Conservation (phyloP, 2,329 filamentous ascomycete genomes). For the Pseudogymnoascus sp. region DNA sequence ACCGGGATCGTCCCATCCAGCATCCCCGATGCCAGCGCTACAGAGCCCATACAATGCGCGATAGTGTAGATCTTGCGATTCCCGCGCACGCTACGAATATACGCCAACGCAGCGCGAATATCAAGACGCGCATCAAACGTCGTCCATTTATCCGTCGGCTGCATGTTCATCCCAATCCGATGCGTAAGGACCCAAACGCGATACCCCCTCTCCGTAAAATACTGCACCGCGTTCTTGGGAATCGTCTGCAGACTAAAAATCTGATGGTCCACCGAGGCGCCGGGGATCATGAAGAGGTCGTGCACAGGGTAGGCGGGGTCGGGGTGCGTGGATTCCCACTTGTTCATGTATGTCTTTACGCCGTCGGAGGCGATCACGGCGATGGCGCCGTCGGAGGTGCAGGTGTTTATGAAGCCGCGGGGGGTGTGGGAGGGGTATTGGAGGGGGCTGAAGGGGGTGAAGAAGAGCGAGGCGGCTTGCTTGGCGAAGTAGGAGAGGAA, state of each 20-base stretch:
- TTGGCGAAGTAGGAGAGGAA: slow-evolving; percentile 49
- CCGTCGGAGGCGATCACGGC: slow-evolving; percentile 44
- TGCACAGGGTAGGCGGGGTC: slow-evolving; percentile 29
- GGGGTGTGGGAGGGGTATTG: slow-evolving; percentile 43
- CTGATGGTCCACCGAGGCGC: slow-evolving; percentile 53
- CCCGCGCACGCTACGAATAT: slow-evolving; percentile 35
- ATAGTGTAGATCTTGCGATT: slow-evolving; percentile 45
- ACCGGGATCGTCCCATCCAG: slow-evolving; percentile 52
- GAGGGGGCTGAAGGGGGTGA: slow-evolving; percentile 46
- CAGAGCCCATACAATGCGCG: slow-evolving; percentile 55
- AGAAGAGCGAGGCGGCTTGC: slow-evolving; percentile 43
- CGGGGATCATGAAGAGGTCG: slow-evolving; percentile 53
- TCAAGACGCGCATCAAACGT: slow-evolving; percentile 53
- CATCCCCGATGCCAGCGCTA: slow-evolving; percentile 48
- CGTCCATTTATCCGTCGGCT: slow-evolving; percentile 45
- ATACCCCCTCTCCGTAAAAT: slow-evolving; percentile 52
- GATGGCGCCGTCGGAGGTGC: slow-evolving; percentile 32
- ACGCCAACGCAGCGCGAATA: slow-evolving; percentile 45
- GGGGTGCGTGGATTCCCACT: slow-evolving; percentile 43
- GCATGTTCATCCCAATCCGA: slow-evolving; percentile 46
- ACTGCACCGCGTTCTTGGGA: slow-evolving; percentile 53
- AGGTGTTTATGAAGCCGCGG: slow-evolving; percentile 45
- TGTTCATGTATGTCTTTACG: slow-evolving; percentile 43
- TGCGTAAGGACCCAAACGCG: slow-evolving; percentile 49
- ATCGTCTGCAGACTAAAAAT: slow-evolving; percentile 56